Percentiles rank a stretch among this genome's conserved stretches.
phyloP scores from a whole-genome alignment of 768 basidiomycete genomes.

The Tubosaeta sp. region DNA sequence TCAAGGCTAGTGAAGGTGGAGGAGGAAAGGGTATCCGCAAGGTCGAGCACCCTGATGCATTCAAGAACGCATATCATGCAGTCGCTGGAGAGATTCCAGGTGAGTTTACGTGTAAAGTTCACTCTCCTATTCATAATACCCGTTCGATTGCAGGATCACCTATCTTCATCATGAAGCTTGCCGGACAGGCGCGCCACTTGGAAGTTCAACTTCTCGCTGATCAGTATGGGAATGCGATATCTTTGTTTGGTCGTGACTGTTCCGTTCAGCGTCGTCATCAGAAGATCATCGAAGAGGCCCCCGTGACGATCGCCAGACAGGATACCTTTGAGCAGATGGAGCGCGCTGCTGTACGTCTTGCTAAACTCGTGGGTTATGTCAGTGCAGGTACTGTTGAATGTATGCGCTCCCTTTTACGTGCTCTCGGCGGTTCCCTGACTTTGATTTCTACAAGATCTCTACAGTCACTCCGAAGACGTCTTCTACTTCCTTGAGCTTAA shows the following conservation, averaged over 20 bases:
- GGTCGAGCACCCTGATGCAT: conserved; percentile 80
- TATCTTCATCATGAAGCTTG: conserved; percentile 99
- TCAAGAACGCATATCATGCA: conserved; percentile 93
- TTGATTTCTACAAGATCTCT: conserved; percentile 61
- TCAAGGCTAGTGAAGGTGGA: conserved; percentile 98
- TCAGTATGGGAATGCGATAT: conserved; percentile 99
- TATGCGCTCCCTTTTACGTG: conserved; percentile 28
- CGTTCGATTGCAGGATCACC: conserved; percentile 68
- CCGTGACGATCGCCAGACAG: conserved; percentile 92
- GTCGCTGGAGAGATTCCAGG: conserved; percentile 97
- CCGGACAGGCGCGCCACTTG: conserved; percentile 93
- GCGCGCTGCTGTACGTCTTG: conserved; percentile 97
- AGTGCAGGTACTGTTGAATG: conserved; percentile 99
- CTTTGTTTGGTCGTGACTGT: conserved; percentile 97
- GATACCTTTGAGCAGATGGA: conserved; percentile 97
- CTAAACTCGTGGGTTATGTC: conserved; percentile 98
- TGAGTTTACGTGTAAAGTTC: conserved; percentile 31
- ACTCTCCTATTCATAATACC: conserved; percentile 1
- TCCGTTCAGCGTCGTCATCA: conserved; percentile 99
- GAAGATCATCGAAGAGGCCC: conserved; percentile 99
- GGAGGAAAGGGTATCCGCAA: conserved; percentile 99
- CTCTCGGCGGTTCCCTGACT: neutral
- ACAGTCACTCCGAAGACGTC: conserved; percentile 87
- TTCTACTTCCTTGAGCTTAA: conserved; percentile 99
- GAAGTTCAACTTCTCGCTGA: conserved; percentile 98